These are phyloP conservation scores for Scopulariopsis brevicaulis DNA, from an alignment of 2,329 filamentous ascomycete genomes.

Conservation along the genomic window DNA sequence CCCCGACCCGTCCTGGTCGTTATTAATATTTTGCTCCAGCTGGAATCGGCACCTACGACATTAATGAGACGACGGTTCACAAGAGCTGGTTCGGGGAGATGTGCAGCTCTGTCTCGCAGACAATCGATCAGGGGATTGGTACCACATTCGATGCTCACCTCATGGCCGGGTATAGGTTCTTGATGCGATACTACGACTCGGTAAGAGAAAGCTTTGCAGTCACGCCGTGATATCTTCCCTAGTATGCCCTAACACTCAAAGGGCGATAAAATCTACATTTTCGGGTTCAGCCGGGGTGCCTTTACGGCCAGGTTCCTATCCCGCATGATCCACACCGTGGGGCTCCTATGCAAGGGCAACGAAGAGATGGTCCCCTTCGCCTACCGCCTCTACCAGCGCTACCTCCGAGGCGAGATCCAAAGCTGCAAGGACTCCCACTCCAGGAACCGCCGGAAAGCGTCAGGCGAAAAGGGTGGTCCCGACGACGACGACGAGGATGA, in stretches of 20 bases:
- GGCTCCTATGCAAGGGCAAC: conserved; percentile 36
- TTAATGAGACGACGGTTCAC: conserved; percentile 28
- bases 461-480: conserved; percentile 8
- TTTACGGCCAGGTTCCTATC: conserved; percentile 41
- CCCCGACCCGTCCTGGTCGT: too few relatives aligned
- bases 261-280: conserved; percentile 40
- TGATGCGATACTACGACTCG: conserved; percentile 40
- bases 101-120: conserved; percentile 22
- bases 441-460: not conserved
- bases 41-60: conserved; percentile 38
- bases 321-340: conserved; percentile 36
- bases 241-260: conserved; percentile 10
- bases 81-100: conserved; percentile 21
- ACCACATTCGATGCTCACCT: conserved; percentile 39
- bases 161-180: conserved; percentile 37
- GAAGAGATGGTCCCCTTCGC: conserved; percentile 42
- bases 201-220: conserved; percentile 13
- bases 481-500: not conserved
- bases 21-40: conserved; percentile 14
- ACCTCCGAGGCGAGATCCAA: conserved; percentile 24
- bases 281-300: conserved; percentile 40
- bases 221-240: not conserved
- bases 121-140: conserved; percentile 29
- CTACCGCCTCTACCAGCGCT: conserved; percentile 29
- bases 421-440: conserved; percentile 15